These are phyloP conservation scores for Komagataea norvegica DNA, from an alignment of 1,139 yeast genomes.

Conservation along the genomic window DNA sequence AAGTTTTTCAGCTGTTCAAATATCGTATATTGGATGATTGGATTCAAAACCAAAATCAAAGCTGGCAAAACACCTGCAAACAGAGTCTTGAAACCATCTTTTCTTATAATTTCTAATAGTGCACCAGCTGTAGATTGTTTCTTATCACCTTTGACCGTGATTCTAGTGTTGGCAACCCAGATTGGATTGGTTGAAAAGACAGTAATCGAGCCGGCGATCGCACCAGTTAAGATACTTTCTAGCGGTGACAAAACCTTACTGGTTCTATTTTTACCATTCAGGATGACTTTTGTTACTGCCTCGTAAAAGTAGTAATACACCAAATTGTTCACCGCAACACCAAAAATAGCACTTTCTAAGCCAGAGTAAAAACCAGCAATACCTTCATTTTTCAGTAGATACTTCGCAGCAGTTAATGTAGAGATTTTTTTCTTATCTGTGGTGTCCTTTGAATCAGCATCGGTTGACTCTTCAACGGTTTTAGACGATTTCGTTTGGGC, in stretches of 20 bases:
- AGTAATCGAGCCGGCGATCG: slow-evolving; percentile 84
- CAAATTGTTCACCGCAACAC: slow-evolving; percentile 81
- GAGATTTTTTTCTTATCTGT: slow-evolving; percentile 21
- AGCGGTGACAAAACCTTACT: slow-evolving; percentile 43
- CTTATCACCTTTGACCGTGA: slow-evolving; percentile 51
- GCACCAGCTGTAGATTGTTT: slow-evolving; percentile 46
- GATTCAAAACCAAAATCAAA: slow-evolving; percentile 76
- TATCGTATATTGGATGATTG: slow-evolving; percentile 86
- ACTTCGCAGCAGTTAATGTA: slow-evolving; percentile 31
- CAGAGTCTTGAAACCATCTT: slow-evolving; percentile 68
- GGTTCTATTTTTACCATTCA: slow-evolving; percentile 31
- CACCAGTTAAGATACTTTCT: slow-evolving; percentile 76
- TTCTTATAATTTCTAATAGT: slow-evolving; percentile 55
- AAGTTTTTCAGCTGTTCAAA: slow-evolving; percentile 80
- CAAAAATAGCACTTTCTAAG: slow-evolving; percentile 80
- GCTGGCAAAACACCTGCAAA: slow-evolving; percentile 89
- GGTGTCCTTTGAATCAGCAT: slow-evolving; percentile 21
- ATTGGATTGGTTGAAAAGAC: slow-evolving; percentile 87
- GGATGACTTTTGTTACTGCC: slow-evolving; percentile 52
- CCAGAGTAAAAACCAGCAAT: slow-evolving; percentile 74
- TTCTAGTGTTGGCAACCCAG: slow-evolving; percentile 92
- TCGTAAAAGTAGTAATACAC: slow-evolving; percentile 90
- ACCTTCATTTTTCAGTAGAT: slow-evolving; percentile 60
- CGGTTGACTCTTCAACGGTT: slow-evolving; percentile 29
- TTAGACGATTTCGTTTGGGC: slow-evolving; percentile 66